Base-by-base conservation (phyloP, 2,329 filamentous ascomycete genomes). In the Colletotrichum magnum region DNA sequence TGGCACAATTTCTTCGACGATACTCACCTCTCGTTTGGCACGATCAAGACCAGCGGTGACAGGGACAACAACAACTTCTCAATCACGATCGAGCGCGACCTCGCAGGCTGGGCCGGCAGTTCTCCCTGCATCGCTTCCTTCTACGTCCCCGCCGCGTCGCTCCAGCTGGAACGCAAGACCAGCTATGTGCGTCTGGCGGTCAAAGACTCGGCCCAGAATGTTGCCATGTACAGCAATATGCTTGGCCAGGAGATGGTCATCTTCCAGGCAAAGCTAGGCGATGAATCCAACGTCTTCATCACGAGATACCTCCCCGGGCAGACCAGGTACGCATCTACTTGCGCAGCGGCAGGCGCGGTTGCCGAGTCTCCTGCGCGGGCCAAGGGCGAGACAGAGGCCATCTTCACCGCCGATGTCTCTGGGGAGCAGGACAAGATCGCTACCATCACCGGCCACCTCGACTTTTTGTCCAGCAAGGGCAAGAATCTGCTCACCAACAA, bases 11-110 rank as follows among this genome's bases (percentile, higher is more conserved):
- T 79, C 15, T 86, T 81, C 71, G 73, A 77, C 4, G 77, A 81
- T 64, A 75, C 83, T 13, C 84, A 86, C 1, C 70, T 85, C 36
- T 65, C 74, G 5, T 85, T 85, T 71, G 85, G 84, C 15, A 76
- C 73, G 0, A 63, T 83, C 13, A 73, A 73, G 56, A 70, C 73
- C 0, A 62, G 53, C 2, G 78, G 79, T 0, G 36, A 72, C 5
- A 70, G 69, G 5, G 70, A 77, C 1, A 69, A 73, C 6, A 78
- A 80, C n/a, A 73, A 75, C 4, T 80, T 79, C n/a, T 65, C 73
- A 6, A 61, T 83, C 21, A 63, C 69, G 0, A 68, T 85, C 3
- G 71, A 77, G 5, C 75, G 79, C 16, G 82, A 85, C 54, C 64
- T 71, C 6, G 68, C 72, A 16, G 78, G 78, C 15, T 84, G 80